Evolutionary conservation across 2,329 filamentous ascomycete species (phyloP).

Genomic region (Shiraia sp.): DNA sequence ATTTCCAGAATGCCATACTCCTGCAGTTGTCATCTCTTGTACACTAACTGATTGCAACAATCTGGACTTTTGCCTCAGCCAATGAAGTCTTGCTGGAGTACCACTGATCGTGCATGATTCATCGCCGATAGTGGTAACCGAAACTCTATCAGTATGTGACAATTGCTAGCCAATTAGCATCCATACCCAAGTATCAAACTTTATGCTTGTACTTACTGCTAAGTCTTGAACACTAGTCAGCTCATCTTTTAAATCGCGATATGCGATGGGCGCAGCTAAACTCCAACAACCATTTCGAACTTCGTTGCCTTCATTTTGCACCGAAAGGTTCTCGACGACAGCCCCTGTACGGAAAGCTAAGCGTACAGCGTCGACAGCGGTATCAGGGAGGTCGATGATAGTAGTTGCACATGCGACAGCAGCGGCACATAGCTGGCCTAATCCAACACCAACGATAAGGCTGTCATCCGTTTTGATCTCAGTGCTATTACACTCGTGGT

Average conservation of each 20-base stretch:
- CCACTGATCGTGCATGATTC: slow-evolving; percentile 7
- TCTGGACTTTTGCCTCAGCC: slow-evolving; percentile 6
- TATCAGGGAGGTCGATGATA: slow-evolving; percentile 4
- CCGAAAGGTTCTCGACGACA: slow-evolving; percentile 4
- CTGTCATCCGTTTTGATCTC: not conserved
- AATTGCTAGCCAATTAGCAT: too few species aligned
- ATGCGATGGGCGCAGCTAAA: too few species aligned
- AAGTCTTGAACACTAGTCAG: too few species aligned
- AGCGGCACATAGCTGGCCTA: slow-evolving; percentile 4
- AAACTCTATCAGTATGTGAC: not conserved
- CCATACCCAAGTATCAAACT: too few species aligned
- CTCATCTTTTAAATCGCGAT: too few species aligned
- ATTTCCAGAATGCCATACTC: too few species aligned
- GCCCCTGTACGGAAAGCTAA: slow-evolving; percentile 6
- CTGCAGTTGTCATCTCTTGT: too few species aligned
- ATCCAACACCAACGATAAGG: slow-evolving; percentile 4
- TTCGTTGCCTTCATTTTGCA: not conserved
- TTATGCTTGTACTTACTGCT: too few species aligned
- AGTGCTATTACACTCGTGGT: too few species aligned
- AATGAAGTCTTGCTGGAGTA: slow-evolving; percentile 6
- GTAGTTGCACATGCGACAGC: slow-evolving; percentile 5
- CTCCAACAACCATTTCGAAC: slow-evolving; percentile 1
- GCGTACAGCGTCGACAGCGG: slow-evolving; percentile 5
- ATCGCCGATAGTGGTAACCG: slow-evolving; percentile 3
- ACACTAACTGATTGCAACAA: not conserved